Base-by-base conservation (phyloP, 495 filamentous ascomycete genomes). In the Xeromyces bisporus region DNA sequence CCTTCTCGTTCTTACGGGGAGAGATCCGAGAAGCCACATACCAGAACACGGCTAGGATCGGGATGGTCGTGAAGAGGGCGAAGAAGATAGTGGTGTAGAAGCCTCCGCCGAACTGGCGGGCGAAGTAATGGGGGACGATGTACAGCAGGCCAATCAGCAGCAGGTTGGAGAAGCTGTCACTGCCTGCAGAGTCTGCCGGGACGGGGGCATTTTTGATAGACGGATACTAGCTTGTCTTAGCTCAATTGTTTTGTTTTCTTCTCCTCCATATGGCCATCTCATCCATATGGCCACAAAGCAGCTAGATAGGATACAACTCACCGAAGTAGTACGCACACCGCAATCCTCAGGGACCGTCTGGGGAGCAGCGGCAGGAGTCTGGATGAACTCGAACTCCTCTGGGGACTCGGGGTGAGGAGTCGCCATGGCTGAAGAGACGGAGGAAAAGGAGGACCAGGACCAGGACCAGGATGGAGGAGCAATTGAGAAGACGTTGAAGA, bases 331-430 rank as follows among this genome's bases (percentile, higher is more conserved):
- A 29, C 58, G 46, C 18, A 75, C 70, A 32, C 70, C 70, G 40
- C 60, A 71, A 28, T 69, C 52, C 31, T 64, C 55, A 8, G 54
- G 36, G 18, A 60, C 56, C 21, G 48, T 49, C 20, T 58, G 60
- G 17, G 52, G 51, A 12, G 61, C 53, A 36, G 67, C 71, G 28
- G 66, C 50, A 35, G 74, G 74, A 35, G 73, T 79, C 39, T 70
- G 55, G 32, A 77, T 69, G 52, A 71, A 77, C 51, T 77, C 73
- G 50, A 77, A 73, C 47, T 75, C 69, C 51, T 73, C 70, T 10
- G 58, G 66, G 43, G 58, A 63, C 50, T 69, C 62, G 33, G 64
- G 61, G 25, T 56, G 53, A 31, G 50, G 50, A 34, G 52, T 60
- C 43, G 58, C 50, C 66, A 67, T 69, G 34, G 37, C 51, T 29